phyloP scores from a whole-genome alignment of 192 early-diverging fungal species.

The Piromyces sp. region DNA sequence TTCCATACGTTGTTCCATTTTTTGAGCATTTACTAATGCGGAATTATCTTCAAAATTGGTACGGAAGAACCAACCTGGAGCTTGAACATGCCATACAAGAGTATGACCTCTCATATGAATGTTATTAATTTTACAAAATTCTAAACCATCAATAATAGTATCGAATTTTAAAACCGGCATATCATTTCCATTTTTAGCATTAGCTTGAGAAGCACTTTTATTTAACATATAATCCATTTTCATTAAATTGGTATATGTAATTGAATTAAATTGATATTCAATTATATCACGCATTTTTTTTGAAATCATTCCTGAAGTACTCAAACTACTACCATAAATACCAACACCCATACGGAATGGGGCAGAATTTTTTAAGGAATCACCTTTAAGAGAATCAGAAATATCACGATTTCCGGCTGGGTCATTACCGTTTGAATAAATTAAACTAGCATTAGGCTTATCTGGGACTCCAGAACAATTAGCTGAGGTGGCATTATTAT shows the following conservation, averaged over 20 bases:
- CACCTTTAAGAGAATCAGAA: neutral
- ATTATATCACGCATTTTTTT: neutral
- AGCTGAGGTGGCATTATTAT: neutral
- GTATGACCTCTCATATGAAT: neutral
- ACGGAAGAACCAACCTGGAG: neutral
- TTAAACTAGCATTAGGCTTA: no score
- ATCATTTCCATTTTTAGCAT: neutral
- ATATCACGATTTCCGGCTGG: neutral
- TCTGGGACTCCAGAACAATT: no score
- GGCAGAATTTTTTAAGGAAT: neutral
- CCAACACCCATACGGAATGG: neutral
- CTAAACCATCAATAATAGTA: neutral
- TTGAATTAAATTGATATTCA: neutral
- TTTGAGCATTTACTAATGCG: no score
- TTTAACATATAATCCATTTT: neutral
- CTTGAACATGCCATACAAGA: neutral
- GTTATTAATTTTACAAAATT: neutral
- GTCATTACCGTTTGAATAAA: no score
- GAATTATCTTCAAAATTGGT: no score
- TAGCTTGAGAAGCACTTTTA: neutral
- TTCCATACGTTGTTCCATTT: neutral
- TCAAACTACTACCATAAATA: neutral
- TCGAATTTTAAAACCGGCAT: neutral
- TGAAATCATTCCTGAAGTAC: neutral
- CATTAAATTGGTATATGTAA: neutral